A percentile compares a stretch with the other conserved stretches of the same genome.
These are phyloP conservation scores for Gamarada debralockiae DNA, from an alignment of 495 filamentous ascomycete species.

Conservation along the genomic window DNA sequence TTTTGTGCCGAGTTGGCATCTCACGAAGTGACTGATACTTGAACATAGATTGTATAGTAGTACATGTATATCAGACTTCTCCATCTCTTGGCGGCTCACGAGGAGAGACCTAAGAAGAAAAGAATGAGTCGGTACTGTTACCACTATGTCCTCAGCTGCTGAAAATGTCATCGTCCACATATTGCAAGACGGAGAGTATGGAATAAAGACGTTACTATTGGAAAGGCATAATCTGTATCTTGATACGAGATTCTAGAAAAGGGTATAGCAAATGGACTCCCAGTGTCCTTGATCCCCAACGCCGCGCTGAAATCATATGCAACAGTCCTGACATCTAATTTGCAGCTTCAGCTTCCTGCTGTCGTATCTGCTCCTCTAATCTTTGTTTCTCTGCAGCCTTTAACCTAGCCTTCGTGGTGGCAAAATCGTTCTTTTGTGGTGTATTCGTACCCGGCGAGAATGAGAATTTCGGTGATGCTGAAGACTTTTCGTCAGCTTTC, in stretches of 20 bases:
- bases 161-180: no score
- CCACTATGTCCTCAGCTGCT: no score
- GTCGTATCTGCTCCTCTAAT: slow-evolving; percentile 28
- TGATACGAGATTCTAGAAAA: not conserved
- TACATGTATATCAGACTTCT: slow-evolving; percentile 1
- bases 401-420: slow-evolving; percentile 24
- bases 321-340: not conserved
- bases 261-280: slow-evolving; percentile 20
- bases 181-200: no score
- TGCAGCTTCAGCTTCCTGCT: slow-evolving; percentile 20
- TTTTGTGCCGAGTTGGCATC: slow-evolving; percentile 77
- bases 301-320: slow-evolving; percentile 18
- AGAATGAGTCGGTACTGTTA: no score
- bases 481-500: slow-evolving; percentile 29
- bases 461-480: slow-evolving; percentile 29
- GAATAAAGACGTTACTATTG: no score
- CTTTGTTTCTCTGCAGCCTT: slow-evolving; percentile 29
- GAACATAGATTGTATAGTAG: not conserved
- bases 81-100: no score
- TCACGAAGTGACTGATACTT: no score
- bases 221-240: not conserved
- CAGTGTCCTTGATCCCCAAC: slow-evolving; percentile 12
- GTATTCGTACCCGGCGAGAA: slow-evolving; percentile 24
- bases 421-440: slow-evolving; percentile 23
- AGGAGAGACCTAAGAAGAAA: no score